phyloP scores from a whole-genome alignment of 371 early-diverging fungal genomes.

The Parasitella parasitica region DNA sequence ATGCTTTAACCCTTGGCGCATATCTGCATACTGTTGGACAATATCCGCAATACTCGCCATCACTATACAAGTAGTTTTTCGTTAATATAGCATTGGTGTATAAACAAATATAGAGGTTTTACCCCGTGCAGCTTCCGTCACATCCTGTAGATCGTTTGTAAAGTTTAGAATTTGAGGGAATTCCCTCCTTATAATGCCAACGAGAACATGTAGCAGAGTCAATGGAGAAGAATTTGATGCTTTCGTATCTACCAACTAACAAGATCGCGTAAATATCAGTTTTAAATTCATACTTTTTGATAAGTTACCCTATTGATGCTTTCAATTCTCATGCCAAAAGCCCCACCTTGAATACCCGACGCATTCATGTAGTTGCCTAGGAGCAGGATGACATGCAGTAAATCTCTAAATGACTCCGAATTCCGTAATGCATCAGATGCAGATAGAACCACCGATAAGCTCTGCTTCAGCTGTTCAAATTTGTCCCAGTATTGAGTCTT shows the following conservation, averaged over 20 bases:
- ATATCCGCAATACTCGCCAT: slow-evolving; percentile 33
- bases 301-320: slow-evolving; percentile 61
- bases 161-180: slow-evolving; percentile 47
- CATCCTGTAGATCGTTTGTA: slow-evolving; percentile 41
- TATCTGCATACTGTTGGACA: slow-evolving; percentile 29
- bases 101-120: background rate
- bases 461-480: slow-evolving; percentile 41
- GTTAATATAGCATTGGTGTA: background rate
- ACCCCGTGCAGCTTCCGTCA: slow-evolving; percentile 42
- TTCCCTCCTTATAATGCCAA: slow-evolving; percentile 44
- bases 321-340: slow-evolving; percentile 55
- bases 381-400: slow-evolving; percentile 51
- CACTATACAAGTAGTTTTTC: slow-evolving; percentile 4
- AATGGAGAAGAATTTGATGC: slow-evolving; percentile 38
- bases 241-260: slow-evolving; percentile 54
- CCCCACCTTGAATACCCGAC: slow-evolving; percentile 55
- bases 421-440: slow-evolving; percentile 49
- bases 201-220: slow-evolving; percentile 50
- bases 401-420: slow-evolving; percentile 38
- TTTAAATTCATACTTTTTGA: background rate
- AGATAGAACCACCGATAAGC: slow-evolving; percentile 39
- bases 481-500: slow-evolving; percentile 51
- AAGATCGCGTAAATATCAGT: background rate
- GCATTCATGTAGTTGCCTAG: slow-evolving; percentile 68
- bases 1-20: slow-evolving; percentile 31